Evolutionary conservation across 148 eudicot genomes (phyloP).

Genomic region (Vaccinium macrocarpon): DNA sequence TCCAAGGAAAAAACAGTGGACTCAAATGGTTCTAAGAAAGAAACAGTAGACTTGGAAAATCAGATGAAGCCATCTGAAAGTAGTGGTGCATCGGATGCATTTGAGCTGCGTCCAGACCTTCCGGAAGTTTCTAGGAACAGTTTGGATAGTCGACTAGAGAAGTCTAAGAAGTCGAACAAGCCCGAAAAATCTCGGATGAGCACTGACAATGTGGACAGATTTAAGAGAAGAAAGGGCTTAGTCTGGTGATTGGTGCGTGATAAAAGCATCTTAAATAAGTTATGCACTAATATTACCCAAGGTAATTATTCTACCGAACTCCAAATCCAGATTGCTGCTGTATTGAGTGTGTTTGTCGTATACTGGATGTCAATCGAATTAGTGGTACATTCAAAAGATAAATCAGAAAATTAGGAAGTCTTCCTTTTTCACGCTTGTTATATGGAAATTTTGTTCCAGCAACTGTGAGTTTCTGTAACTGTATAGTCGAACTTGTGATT

Average conservation of each 20-base stretch:
- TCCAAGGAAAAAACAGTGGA: slow-evolving; percentile 25
- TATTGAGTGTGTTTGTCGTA: slow-evolving; percentile 1
- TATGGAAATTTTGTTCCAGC: slow-evolving; percentile 10
- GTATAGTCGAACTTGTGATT: slow-evolving; percentile 1
- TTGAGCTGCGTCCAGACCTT: slow-evolving; percentile 42
- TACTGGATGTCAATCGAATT: background rate
- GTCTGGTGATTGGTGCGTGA: slow-evolving; percentile 54
- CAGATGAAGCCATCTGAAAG: slow-evolving; percentile 38
- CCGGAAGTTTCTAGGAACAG: slow-evolving; percentile 84
- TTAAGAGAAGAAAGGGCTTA: slow-evolving; percentile 62
- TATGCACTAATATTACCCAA: background rate
- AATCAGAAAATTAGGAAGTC: background rate
- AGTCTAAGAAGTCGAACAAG: slow-evolving; percentile 66
- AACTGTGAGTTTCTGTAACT: background rate
- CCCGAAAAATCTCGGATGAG: slow-evolving; percentile 85
- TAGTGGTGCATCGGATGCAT: slow-evolving; percentile 37
- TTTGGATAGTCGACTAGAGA: slow-evolving; percentile 84
- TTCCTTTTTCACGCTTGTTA: background rate
- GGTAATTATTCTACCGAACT: slow-evolving; percentile 20
- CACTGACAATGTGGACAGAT: slow-evolving; percentile 71
- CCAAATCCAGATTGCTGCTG: background rate
- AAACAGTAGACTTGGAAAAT: slow-evolving; percentile 41
- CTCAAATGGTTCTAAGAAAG: slow-evolving; percentile 36
- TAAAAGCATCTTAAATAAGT: background rate
- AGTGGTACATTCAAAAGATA: slow-evolving; percentile 13